Base-by-base conservation (phyloP, 2,329 filamentous ascomycete species). In the Ophiostoma tasmaniense region DNA sequence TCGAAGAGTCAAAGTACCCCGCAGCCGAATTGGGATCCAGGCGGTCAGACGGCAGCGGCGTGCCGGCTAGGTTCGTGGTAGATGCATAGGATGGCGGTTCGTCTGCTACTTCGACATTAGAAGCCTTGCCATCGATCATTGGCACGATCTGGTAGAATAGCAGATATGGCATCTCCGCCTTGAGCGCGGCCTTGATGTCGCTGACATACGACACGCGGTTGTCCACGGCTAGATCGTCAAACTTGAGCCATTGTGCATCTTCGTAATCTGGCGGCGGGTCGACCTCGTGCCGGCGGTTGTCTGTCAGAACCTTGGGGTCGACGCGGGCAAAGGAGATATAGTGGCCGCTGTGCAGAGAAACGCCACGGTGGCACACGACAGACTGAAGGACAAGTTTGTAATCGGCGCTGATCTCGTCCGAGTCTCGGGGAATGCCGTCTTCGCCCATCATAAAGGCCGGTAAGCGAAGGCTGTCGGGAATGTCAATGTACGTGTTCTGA, bases 71-170 rank as follows among this genome's bases (percentile, higher is more conserved):
- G 67, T 81, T 82, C 17, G 79, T 82, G 14, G 82, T 82, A 67
- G 85, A 83, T 65, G 83, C 80, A 73, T 89, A 89, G 1, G 87
- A 86, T 1, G 87, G 87, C 2, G 87, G 87, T 42, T 82, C 82
- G 1, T 78, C 39, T 82, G 80, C 1, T 83, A 81, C 62, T 79
- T 79, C 7, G 83, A 81, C 80, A 5, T 83, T 83, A 14, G 80
- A 79, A 1, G 80, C 76, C 1, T 82, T 80, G 8, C 90, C 85
- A 69, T 93, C 86, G 37, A 92, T 87, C 75, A 96, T 92, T 0
- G 94, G 93, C 37, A 96, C 86, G 55, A 98, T 91, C 77, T 97
- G 94, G 75, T 97, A 99, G 78, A 98, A 98, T 0, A 99, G 82
- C 7, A 98, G 84, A 76, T 98, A 98, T 0, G 95, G 94, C 77